Conservation (phyloP, 371 early-diverging fungal genomes). For the Lichtheimia ramosa region DNA sequence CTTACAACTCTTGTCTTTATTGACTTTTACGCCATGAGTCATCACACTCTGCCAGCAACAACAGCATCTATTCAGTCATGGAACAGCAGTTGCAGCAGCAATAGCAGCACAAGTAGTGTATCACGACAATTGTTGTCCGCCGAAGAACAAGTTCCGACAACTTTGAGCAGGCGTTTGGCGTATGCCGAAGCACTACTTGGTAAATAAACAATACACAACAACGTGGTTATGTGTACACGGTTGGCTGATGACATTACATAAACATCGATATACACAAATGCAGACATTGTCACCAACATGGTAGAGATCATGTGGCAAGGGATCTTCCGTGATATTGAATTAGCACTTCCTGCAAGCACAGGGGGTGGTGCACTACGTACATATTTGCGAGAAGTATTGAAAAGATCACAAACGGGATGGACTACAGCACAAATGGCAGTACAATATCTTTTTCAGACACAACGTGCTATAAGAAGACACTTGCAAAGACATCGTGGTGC, state of each 20-base stretch:
- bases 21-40: neutral
- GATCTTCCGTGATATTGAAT: constrained; percentile 20
- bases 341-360: constrained; percentile 23
- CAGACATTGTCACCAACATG: constrained; percentile 9
- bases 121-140: neutral
- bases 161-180: constrained; percentile 28
- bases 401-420: constrained; percentile 75
- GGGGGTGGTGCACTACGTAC: constrained; percentile 59
- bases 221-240: too few relatives aligned
- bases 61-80: neutral
- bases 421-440: constrained; percentile 78
- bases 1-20: neutral
- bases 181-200: constrained; percentile 49
- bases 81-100: constrained; percentile 10
- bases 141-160: constrained; percentile 1
- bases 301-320: constrained; percentile 38
- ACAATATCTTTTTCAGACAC: constrained; percentile 64
- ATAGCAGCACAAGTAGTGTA: constrained; percentile 11
- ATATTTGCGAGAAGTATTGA: constrained; percentile 77
- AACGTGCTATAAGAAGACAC: constrained; percentile 29
- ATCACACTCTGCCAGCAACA: constrained; percentile 8
- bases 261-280: neutral
- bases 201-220: constrained; percentile 1
- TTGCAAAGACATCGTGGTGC: constrained; percentile 11
- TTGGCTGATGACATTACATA: neutral